Conservation (phyloP, 2,329 filamentous ascomycete genomes). For the Microcyclosporella mali region DNA sequence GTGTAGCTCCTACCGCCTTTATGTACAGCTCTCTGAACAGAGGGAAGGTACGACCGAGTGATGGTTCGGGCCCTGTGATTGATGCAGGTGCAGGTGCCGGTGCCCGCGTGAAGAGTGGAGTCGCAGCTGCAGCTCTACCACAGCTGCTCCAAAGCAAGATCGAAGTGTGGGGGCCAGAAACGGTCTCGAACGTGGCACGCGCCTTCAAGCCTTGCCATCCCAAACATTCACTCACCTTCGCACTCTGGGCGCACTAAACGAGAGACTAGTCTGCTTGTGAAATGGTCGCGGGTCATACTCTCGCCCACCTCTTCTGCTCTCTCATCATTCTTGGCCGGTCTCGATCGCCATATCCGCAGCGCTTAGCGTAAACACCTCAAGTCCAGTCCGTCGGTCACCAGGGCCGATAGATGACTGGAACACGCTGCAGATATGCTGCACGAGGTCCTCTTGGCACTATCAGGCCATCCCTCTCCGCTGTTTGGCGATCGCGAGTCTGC, state of each 20-base stretch:
- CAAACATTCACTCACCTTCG: background rate
- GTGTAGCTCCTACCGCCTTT: background rate
- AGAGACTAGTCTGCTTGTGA: background rate
- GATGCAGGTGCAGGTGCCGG: too few species aligned
- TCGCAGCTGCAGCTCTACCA: too few species aligned
- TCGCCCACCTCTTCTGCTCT: background rate
- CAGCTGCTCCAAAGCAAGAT: too few species aligned
- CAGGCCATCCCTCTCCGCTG: conserved; percentile 85
- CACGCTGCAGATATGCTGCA: conserved; percentile 68
- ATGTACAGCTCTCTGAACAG: too few species aligned
- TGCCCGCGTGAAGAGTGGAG: too few species aligned
- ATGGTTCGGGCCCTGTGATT: too few species aligned
- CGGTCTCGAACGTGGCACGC: too few species aligned
- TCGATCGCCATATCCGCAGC: background rate
- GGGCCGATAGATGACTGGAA: background rate
- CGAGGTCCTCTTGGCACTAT: conserved; percentile 94
- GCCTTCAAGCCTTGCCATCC: background rate
- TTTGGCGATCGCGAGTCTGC: conserved; percentile 49
- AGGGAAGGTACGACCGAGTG: too few species aligned
- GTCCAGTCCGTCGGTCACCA: background rate
- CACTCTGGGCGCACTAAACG: background rate
- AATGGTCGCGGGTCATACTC: background rate
- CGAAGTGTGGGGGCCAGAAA: too few species aligned
- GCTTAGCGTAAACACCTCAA: background rate
- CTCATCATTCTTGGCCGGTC: background rate